Evolutionary conservation across 1,284 basidiomycete species (phyloP), one percentile per base, ranked within the genome.

Genomic region (Melanopsichium pennsylvanicum): DNA sequence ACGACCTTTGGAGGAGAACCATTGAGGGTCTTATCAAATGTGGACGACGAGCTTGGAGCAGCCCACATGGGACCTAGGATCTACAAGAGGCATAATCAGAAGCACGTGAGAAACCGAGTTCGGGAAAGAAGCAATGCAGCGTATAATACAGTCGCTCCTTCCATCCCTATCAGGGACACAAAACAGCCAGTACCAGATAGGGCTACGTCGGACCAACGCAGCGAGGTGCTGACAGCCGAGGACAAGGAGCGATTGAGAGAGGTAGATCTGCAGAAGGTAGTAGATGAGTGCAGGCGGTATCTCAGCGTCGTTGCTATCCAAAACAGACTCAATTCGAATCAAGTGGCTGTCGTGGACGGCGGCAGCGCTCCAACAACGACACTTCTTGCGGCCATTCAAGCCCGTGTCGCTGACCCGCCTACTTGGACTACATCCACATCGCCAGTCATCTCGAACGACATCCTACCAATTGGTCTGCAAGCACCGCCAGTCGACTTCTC

Each of bases 61-160:
- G 67, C 67, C 12, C 67, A 70, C 37, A 63, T 70, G 50, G 67
- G 67, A 6, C 67, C 67, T 1, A 50, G 67, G 27, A 70, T 70
- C 31, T 70, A 70, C 27, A 47, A 48, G 27, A 25, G 67, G 32
- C 61, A 62, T 27, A 69, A 69, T 23, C 64, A 62, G 50, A 62
- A 58, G 16, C 59, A 62, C 27, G 64, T 62, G 2, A 35, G 47
- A 16, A 52, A 57, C 29, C 37, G 37, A 33, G 45, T 54, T 31
- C 34, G 39, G 42, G 62, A 55, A 11, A 66, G 51, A 43, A 55
- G 57, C 29, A 54, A 54, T 35, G 54, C 61, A 13, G 23, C 42
- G 18, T 54, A 63, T 23, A 7, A 33, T 5, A 12, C 2, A 3
- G 19, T 22, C 8, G 15, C 16, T 19, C n/a, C 18, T 10, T 26